Evolutionary conservation across 208 protist species (phyloP), one percentile per base, ranked within the genome.

Genomic region (Leishmania major): DNA sequence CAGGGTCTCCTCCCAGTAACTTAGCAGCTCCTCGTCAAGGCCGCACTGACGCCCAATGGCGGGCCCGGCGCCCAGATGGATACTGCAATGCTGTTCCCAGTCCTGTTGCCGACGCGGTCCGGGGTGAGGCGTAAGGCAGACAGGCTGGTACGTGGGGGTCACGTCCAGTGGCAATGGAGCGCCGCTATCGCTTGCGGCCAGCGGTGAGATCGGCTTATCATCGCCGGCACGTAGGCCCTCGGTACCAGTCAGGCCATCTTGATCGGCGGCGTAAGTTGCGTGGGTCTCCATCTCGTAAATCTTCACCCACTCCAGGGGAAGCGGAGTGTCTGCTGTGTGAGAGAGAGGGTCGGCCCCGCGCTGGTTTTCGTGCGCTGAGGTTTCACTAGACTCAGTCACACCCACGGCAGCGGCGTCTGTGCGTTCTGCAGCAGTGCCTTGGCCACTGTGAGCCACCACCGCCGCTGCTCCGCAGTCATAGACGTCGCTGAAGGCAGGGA

Each of bases 251-350:
- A 47, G 53, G n/a, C 8, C 43, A 35, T 72, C 76, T 60, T 71
- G 7, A 55, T 51, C 69, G 15, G 28, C 45, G 71, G 78, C 47
- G 79, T 91, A 93, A 10, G 88, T 86, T 35, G 80, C 78, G 70
- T 82, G 66, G 10, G 80, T 78, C 47, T 81, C 85, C 88, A 93
- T 92, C 35, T 90, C 83, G 57, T 90, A 91, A 10, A 90, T 53
- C 69, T 86, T 83, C 7, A 90, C 75, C 53, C 76, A 78, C 77
- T 90, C 88, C 59, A 92, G 86, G 2, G 90, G 90, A 70, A 93
- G 86, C n/a, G 77, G 82, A 17, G 64, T 37, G 37, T 84, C 79
- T 17, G 53, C 74, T 19, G 43, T n/a, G 35, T 2, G 31, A 45
- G n/a, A 17, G n/a, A 43, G 57, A 47, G 74, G 1, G 7, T 15